phyloP scores from a whole-genome alignment of 306 rosid species.

The Cicer chorassanicum region DNA sequence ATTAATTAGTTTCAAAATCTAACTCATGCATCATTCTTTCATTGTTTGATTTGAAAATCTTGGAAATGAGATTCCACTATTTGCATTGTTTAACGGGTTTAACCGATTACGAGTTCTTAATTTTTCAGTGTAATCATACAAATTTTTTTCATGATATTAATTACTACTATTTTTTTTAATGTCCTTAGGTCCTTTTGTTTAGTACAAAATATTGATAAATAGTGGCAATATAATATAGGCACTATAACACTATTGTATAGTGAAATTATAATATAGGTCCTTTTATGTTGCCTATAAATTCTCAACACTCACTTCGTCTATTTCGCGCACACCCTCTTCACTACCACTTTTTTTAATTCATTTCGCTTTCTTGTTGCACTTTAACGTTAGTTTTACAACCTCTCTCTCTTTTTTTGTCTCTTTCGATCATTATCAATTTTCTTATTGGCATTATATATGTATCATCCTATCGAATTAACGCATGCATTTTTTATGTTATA shows the following conservation, averaged over 20 bases:
- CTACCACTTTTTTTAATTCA: background rate
- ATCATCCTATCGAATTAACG: background rate
- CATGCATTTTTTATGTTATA: background rate
- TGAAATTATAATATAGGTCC: too few relatives aligned
- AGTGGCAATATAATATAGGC: too few relatives aligned
- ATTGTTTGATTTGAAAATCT: too few relatives aligned
- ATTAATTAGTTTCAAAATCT: too few relatives aligned
- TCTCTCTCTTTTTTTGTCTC: background rate
- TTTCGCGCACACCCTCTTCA: background rate
- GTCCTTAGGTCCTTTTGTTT: too few relatives aligned
- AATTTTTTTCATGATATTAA: too few relatives aligned
- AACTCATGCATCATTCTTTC: too few relatives aligned
- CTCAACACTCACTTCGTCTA: background rate
- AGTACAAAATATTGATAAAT: too few relatives aligned
- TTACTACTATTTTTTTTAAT: background rate
- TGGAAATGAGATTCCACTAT: background rate
- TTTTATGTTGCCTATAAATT: conserved; percentile 38
- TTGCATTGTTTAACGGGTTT: background rate
- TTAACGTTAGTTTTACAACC: conserved; percentile 24
- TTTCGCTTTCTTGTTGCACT: conserved; percentile 11
- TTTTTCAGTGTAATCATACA: too few relatives aligned
- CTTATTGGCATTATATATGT: background rate
- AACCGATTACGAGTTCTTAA: too few relatives aligned
- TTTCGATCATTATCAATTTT: background rate
- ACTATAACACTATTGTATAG: too few relatives aligned